Percentiles rank a stretch among this genome's conserved stretches.
phyloP scores from a whole-genome alignment of 306 rosid species.

The Rosa rugosa region DNA sequence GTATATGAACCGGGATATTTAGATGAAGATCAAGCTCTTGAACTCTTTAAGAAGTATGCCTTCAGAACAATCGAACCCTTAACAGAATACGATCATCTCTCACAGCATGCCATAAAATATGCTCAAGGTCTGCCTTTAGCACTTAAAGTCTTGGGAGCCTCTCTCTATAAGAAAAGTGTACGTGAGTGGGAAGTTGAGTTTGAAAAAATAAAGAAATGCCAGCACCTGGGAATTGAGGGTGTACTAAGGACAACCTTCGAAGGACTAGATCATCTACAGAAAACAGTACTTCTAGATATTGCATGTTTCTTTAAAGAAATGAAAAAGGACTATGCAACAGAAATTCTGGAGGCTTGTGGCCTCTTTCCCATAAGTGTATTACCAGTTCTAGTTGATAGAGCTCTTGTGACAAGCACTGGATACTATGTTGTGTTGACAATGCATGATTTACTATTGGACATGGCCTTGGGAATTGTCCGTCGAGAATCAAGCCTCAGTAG shows the following conservation, averaged over 20 bases:
- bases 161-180: too few relatives aligned
- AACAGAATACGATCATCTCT: constrained; percentile 1
- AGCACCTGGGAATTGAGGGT: constrained; percentile 11
- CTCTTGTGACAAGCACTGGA: background rate
- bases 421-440: background rate
- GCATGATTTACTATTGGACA: constrained; percentile 40
- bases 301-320: constrained; percentile 48
- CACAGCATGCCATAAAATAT: background rate
- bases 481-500: constrained; percentile 24
- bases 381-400: constrained; percentile 32
- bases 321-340: constrained; percentile 12
- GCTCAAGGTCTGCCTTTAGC: too few relatives aligned
- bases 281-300: constrained; percentile 28
- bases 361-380: constrained; percentile 27
- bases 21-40: background rate
- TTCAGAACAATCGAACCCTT: background rate
- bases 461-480: constrained; percentile 34
- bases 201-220: constrained; percentile 10
- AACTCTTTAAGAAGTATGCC: constrained; percentile 20
- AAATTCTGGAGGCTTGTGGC: constrained; percentile 26
- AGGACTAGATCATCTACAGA: constrained; percentile 26
- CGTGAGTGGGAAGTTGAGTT: background rate
- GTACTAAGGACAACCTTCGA: constrained; percentile 24
- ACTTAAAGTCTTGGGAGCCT: too few relatives aligned
- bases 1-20: constrained; percentile 5